Base-by-base conservation (phyloP, 139 green algal genomes). In the Micractinium conductrix region DNA sequence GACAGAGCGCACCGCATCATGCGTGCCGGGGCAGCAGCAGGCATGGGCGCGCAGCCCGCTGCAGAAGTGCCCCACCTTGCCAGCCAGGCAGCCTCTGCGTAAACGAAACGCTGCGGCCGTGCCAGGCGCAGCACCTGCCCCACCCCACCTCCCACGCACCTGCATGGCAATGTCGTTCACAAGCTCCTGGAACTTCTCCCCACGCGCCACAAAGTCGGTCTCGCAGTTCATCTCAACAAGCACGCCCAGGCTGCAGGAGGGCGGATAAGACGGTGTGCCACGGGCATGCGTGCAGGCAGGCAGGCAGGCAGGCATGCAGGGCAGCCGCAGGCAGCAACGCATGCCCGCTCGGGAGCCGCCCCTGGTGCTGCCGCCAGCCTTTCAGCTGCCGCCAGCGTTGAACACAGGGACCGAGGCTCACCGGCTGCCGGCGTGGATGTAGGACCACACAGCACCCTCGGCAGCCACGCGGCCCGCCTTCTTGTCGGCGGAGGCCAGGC, bases 201-300 rank as follows among this genome's bases (percentile, higher is more conserved):
- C 91, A 5, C 93, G 89, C 0, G 96, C 96, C 70, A 98, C 96
- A 90, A 98, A 98, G 90, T 99, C 96, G 5, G 96, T 98, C 92
- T 98, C 96, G 87, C 94, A 98, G 91, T 99, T 98, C n/a, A 98
- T 88, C 92, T 99, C 96, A 68, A 98, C 84, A 76, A 99, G 84
- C 68, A 99, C 95, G 65, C 96, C 96, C 76, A 98, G 88, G 65
- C 93, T 92, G 71, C 83, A 91, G 43, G 55, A n/a, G n/a, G n/a
- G n/a, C n/a, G n/a, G n/a, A n/a, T n/a, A n/a, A n/a, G n/a, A n/a
- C n/a, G n/a, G n/a, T n/a, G n/a, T n/a, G n/a, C n/a, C n/a, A n/a
- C n/a, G n/a, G n/a, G n/a, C n/a, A n/a, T n/a, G n/a, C n/a, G n/a
- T n/a, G n/a, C n/a, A 71, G n/a, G n/a, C 14, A 58, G 48, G 48